Conservation (phyloP, 2,329 filamentous ascomycete species). For the Albifimbria verrucaria region DNA sequence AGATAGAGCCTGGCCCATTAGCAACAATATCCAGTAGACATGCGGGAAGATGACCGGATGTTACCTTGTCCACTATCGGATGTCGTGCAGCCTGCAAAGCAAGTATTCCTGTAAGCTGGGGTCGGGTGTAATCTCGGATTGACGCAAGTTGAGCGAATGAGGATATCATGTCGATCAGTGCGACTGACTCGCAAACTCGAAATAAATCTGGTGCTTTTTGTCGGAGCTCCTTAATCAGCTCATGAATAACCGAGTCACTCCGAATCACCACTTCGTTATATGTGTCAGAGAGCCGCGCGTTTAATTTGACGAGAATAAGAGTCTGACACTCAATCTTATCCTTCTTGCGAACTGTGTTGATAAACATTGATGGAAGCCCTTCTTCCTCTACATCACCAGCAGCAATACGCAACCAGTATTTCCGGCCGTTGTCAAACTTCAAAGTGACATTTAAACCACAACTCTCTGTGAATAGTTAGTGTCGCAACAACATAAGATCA, state of each 20-base stretch:
- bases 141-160: constrained; percentile 74
- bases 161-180: constrained; percentile 80
- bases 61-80: constrained; percentile 69
- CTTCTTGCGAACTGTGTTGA: constrained; percentile 72
- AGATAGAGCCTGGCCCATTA: constrained; percentile 47
- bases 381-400: constrained; percentile 59
- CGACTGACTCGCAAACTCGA: constrained; percentile 80
- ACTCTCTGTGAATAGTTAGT: constrained; percentile 37
- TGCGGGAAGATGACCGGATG: constrained; percentile 9
- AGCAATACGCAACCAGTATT: constrained; percentile 73
- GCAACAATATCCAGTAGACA: no score
- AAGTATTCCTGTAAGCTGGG: constrained; percentile 64
- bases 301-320: constrained; percentile 77
- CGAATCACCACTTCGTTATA: constrained; percentile 80
- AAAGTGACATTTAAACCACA: constrained; percentile 61
- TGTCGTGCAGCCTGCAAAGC: constrained; percentile 74
- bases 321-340: constrained; percentile 86
- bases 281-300: constrained; percentile 71
- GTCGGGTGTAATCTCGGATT: constrained; percentile 56
- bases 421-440: constrained; percentile 72
- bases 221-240: constrained; percentile 70
- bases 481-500: neutral
- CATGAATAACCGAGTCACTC: constrained; percentile 73
- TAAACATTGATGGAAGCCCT: constrained; percentile 63
- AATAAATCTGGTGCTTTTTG: constrained; percentile 71